A percentile compares a stretch with the other conserved stretches of the same genome.
Evolutionary conservation across 1,284 basidiomycete species (phyloP).

Genomic region (Sanghuangporus sanghuang): DNA sequence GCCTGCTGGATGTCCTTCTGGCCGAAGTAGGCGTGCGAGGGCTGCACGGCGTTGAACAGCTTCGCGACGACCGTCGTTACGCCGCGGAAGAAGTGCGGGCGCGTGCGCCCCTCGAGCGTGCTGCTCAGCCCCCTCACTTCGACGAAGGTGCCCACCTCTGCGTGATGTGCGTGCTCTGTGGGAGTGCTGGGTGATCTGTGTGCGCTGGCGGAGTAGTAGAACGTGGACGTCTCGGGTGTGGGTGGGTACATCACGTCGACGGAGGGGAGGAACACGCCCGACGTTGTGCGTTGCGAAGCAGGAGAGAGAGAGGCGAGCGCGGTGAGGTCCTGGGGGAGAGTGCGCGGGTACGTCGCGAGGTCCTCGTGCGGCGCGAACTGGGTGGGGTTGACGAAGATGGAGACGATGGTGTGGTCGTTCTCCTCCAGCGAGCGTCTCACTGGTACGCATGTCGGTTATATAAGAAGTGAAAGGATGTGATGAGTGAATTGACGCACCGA

Average conservation of each 20-base stretch:
- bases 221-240: slow-evolving; percentile 47
- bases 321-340: slow-evolving; percentile 61
- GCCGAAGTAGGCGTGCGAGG: slow-evolving; percentile 91
- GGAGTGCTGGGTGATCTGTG: slow-evolving; percentile 29
- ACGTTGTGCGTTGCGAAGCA: slow-evolving; percentile 29
- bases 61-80: slow-evolving; percentile 96
- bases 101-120: slow-evolving; percentile 80
- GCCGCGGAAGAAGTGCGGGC: slow-evolving; percentile 93
- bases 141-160: slow-evolving; percentile 83
- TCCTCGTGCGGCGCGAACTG: slow-evolving; percentile 98
- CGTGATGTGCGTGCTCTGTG: not conserved
- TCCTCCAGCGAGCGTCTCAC: slow-evolving; percentile 67
- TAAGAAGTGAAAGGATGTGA: not conserved
- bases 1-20: slow-evolving; percentile 99
- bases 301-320: slow-evolving; percentile 35
- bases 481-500: slow-evolving; percentile 50
- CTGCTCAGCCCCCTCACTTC: slow-evolving; percentile 85
- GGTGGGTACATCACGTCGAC: slow-evolving; percentile 84
- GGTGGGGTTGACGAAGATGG: slow-evolving; percentile 97
- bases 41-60: slow-evolving; percentile 90
- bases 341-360: slow-evolving; percentile 86
- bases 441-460: slow-evolving; percentile 26
- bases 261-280: slow-evolving; percentile 76
- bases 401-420: slow-evolving; percentile 87
- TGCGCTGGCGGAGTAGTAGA: not conserved